A percentile compares a stretch with the other conserved stretches of the same genome.
Evolutionary conservation across 306 rosid genomes (phyloP).

Genomic region (Ormosia emarginata): DNA sequence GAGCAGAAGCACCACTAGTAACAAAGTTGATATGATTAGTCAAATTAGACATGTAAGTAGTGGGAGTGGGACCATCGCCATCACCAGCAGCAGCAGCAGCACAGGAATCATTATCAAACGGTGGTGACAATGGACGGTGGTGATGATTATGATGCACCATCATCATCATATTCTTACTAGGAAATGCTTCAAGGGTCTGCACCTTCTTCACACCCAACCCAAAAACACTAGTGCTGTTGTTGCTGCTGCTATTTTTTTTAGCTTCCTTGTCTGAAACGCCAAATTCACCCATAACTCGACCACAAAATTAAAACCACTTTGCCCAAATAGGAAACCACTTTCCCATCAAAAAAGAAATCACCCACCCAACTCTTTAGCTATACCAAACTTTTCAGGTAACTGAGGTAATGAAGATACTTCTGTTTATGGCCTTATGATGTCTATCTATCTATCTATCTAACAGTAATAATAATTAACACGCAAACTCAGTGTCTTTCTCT

Average conservation of each 20-base stretch:
- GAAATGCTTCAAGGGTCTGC: slow-evolving; percentile 30
- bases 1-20: neutral
- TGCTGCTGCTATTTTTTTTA: neutral
- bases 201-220: slow-evolving; percentile 35
- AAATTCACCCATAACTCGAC: slow-evolving; percentile 26
- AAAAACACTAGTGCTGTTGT: neutral
- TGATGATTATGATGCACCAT: slow-evolving; percentile 45
- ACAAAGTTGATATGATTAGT: slow-evolving; percentile 29
- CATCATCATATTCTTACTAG: slow-evolving; percentile 36
- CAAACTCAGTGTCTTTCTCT: neutral
- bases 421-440: neutral
- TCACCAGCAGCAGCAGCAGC: neutral
- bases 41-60: slow-evolving; percentile 22
- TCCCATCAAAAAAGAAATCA: slow-evolving; percentile 5
- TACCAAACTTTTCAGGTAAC: slow-evolving; percentile 3
- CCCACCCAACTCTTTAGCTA: neutral
- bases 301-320: neutral
- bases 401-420: slow-evolving; percentile 6
- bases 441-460: neutral
- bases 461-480: neutral
- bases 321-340: slow-evolving; percentile 22
- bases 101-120: slow-evolving; percentile 21
- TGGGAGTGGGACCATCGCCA: slow-evolving; percentile 75
- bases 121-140: slow-evolving; percentile 46
- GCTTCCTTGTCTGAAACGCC: slow-evolving; percentile 38